Evolutionary conservation across 225 moss, liverwort and hornwort species (phyloP), one percentile per base, ranked within the genome.

Genomic region (Physcomitrium patens): DNA sequence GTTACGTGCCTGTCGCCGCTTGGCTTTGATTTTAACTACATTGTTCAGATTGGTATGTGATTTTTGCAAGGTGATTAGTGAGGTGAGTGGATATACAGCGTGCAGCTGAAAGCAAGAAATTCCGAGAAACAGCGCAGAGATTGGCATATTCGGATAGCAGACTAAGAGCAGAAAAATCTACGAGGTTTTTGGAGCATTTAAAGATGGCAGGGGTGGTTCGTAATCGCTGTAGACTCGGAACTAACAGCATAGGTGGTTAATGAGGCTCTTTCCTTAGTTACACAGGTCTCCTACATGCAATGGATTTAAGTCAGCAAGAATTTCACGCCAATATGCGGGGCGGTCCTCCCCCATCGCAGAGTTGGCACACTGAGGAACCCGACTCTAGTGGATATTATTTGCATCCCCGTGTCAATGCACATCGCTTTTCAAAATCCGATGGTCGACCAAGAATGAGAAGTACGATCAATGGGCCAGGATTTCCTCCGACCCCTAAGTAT

Each of bases 371-470:
- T 56, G 59, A 66, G 69, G 79, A 79, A 65, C 23, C 75, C 45
- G 77, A 23, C 1, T 55, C 65, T 58, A 74, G 43, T 43, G 45
- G 69, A 10, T 52, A 67, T 57, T 67, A 53, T 53, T 46, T 66
- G 47, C 64, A 37, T 47, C 12, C 27, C 55, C 67, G 58, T 17
- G 73, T 57, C 47, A 73, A 53, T 42, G 73, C 9, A 50, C 28
- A 56, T 31, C 27, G 49, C 52, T 48, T 64, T 42, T 49, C 51
- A 56, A 81, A 78, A 5, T 43, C 63, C 68, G 79, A 54, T 13
- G 73, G 71, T 47, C 70, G 49, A 56, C 65, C 72, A 13, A 71
- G 79, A 68, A 74, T 70, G 70, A 67, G 79, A 71, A 74, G 71
- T 24, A 31, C 63, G 12, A 67, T 7, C 55, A 59, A 59, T 48